Conservation (phyloP, 2,329 filamentous ascomycete genomes). For the Diaporthe sp. region DNA sequence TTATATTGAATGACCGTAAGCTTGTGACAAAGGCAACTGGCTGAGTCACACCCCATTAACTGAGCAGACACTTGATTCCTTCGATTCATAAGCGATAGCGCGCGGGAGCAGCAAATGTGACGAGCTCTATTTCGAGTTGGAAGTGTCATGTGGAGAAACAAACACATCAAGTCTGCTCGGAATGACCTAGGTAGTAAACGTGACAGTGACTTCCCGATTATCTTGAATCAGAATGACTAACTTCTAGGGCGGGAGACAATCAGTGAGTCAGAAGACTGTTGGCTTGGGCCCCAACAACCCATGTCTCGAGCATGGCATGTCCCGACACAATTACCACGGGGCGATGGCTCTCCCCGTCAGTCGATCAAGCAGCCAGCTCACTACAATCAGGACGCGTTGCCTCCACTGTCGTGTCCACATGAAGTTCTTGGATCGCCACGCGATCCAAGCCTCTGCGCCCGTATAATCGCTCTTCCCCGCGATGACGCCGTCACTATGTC, state of each 20-base stretch:
- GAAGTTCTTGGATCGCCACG: constrained; percentile 36
- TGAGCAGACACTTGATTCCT: not conserved
- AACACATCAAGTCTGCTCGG: not conserved
- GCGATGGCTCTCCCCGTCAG: constrained; percentile 31
- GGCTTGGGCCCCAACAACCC: not conserved
- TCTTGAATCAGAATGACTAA: not conserved
- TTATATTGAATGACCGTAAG: not conserved
- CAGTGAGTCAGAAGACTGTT: not conserved
- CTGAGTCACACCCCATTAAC: not conserved
- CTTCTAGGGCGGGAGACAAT: not conserved
- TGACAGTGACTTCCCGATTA: not conserved
- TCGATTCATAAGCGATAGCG: not conserved
- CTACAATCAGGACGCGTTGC: constrained; percentile 27
- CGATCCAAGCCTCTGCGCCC: constrained; percentile 35
- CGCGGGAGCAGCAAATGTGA: not conserved
- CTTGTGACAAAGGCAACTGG: not conserved
- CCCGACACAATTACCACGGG: constrained; percentile 5
- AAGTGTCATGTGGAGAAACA: not conserved
- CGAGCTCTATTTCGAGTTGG: not conserved
- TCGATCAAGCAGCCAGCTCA: constrained; percentile 34
- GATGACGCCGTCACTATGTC: constrained; percentile 35
- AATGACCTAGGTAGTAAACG: not conserved
- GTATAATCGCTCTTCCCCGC: constrained; percentile 36
- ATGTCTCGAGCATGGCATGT: not conserved
- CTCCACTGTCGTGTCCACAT: constrained; percentile 35